phyloP scores from a whole-genome alignment of 495 filamentous ascomycete genomes.

The Ramalina peruviana region DNA sequence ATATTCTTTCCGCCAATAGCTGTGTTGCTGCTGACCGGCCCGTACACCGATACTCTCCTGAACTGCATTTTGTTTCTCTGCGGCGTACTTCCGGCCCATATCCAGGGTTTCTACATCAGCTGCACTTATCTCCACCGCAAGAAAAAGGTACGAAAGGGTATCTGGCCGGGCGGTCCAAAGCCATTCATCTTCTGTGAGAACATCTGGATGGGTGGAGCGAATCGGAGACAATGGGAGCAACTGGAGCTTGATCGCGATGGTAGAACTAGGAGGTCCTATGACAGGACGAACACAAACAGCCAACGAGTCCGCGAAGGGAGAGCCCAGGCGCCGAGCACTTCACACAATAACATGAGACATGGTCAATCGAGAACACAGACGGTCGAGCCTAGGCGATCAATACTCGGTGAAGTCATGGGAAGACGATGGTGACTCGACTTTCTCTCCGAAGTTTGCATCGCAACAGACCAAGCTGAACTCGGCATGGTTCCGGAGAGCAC shows the following conservation, averaged over 20 bases:
- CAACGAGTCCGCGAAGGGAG: too few relatives aligned
- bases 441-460: background rate
- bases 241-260: constrained; percentile 4
- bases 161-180: constrained; percentile 15
- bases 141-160: constrained; percentile 19
- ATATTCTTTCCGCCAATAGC: constrained; percentile 10
- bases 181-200: constrained; percentile 15
- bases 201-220: constrained; percentile 19
- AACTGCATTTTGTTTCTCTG: constrained; percentile 26
- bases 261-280: constrained; percentile 7
- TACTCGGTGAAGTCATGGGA: constrained; percentile 3
- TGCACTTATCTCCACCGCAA: constrained; percentile 26
- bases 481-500: background rate
- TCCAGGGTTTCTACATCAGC: constrained; percentile 28
- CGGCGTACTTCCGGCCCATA: constrained; percentile 25
- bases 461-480: background rate
- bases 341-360: too few relatives aligned
- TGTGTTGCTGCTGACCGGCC: constrained; percentile 17
- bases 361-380: too few relatives aligned
- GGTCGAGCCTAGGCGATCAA: background rate
- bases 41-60: constrained; percentile 20
- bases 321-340: too few relatives aligned
- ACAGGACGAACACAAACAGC: background rate
- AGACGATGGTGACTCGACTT: background rate
- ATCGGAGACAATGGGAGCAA: constrained; percentile 8